Percentiles rank a stretch among this genome's conserved stretches.
Evolutionary conservation across 345 rosid species (phyloP).

Genomic region (Moricandia moricandioides): DNA sequence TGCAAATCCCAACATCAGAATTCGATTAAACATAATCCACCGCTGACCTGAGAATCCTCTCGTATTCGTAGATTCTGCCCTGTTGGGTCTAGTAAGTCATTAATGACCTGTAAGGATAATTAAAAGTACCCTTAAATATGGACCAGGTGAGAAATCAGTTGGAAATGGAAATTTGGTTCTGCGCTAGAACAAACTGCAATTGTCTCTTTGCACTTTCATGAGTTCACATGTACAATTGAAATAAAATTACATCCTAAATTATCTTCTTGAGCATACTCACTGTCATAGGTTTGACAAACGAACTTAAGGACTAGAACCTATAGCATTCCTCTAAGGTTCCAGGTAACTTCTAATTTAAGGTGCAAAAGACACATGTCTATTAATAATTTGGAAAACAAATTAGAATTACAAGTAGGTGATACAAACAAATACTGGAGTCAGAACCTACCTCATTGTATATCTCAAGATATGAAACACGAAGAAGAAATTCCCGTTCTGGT

Average conservation of each 20-base stretch:
- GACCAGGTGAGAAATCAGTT: constrained; percentile 3
- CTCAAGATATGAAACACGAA: constrained; percentile 95
- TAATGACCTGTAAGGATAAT: constrained; percentile 61
- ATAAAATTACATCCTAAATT: not conserved
- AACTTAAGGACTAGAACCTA: constrained; percentile 14
- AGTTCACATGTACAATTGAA: constrained; percentile 1
- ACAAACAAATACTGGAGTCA: constrained; percentile 1
- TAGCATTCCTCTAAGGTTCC: constrained; percentile 14
- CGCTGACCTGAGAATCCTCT: constrained; percentile 80
- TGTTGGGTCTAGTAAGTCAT: constrained; percentile 83
- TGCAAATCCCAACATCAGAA: constrained; percentile 10
- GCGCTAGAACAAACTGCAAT: not conserved
- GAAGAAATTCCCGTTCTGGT: constrained; percentile 86
- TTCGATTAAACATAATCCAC: constrained; percentile 1
- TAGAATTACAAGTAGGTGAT: not conserved
- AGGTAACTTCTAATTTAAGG: constrained; percentile 4
- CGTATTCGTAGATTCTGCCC: constrained; percentile 90
- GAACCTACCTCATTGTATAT: constrained; percentile 82
- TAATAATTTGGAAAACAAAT: not conserved
- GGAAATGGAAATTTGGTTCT: not conserved
- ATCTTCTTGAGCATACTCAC: constrained; percentile 1
- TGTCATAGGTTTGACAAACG: not conserved
- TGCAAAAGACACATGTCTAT: not conserved
- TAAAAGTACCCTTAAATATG: constrained; percentile 1
- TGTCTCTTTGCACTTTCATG: constrained; percentile 6